Evolutionary conservation across 2,329 filamentous ascomycete species (phyloP), one percentile per base, ranked within the genome.

Genomic region (Chalaropsis ovoidea): DNA sequence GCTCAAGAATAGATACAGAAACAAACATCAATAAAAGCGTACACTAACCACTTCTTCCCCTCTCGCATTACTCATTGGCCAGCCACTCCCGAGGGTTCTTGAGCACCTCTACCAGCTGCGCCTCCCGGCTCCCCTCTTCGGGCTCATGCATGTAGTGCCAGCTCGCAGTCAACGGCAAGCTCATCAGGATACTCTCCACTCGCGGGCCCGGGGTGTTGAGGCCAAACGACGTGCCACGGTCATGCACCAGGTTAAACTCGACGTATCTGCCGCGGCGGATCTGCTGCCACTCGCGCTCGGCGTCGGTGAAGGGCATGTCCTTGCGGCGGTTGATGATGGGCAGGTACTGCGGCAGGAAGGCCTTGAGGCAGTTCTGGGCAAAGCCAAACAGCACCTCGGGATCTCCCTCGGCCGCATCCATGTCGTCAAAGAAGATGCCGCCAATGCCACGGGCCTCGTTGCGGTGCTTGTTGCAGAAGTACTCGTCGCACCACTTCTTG

Each of bases 401-500:
- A 72, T 94, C 89, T 68, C 91, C 90, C 71, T 93, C 88, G 0
- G 84, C 82, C 71, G 89, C 88, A 74, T 99, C 94, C 15, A 99
- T 81, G 74, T 99, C 94, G 76, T 99, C 94, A 73, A 99, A 99
- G 83, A 99, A 99, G 76, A 99, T 97, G 64, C 94, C 94, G 64
- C 94, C 94, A 42, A 99, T 78, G 66, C 94, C 94, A 61, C 94
- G 87, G 60, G 85, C 81, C 78, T 99, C 94, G 67, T 84, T 83
- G 60, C 94, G 86, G 78, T 99, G 94, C 74, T 92, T 93, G 76
- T 96, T 89, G 79, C 82, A 87, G 77, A 99, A 99, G 79, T 99
- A 99, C 71, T 95, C 86, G 75, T 99, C 94, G 75, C 94, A 99
- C 94, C 94, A 99, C 73, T 88, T 87, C 80, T 99, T 99, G 82